Evolutionary conservation across 83 land plant species (phyloP), one percentile per base, ranked within the genome.

Genomic region (Picea abies): DNA sequence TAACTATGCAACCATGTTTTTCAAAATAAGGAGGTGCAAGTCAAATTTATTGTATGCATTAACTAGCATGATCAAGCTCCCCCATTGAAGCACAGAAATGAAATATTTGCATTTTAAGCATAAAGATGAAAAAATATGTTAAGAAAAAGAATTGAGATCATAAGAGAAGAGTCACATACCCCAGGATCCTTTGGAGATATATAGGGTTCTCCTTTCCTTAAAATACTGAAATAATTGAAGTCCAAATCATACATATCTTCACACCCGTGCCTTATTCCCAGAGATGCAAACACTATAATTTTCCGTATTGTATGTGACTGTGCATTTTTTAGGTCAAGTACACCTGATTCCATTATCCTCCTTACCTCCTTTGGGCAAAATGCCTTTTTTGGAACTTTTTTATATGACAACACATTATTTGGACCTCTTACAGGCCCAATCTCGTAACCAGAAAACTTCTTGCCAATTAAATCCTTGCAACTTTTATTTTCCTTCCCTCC

Each of bases 211-310:
- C 87, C 90, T 20, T 80, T 62, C 76, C 83, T 79, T 22, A 88
- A 60, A 79, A 88, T 85, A 56, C 67, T 70, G 64, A 88, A 88
- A 41, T 88, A 80, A 80, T 85, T 85, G 83, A 85, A 85, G 61
- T 88, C 90, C 47, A 88, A 81, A 62, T 88, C 90, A 76, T 88
- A 88, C 75, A 88, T 82, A 73, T 88, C 90, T 85, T 88, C 90
- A 83, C 90, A 88, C 63, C 90, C 90, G 69, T 88, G 90, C 60
- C 87, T 83, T 79, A 88, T 85, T 32, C 90, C 86, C 19, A 88
- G 85, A 71, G 84, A 85, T 60, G 90, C 76, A 77, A 88, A 88
- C 37, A 88, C 90, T 35, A 88, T 73, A 63, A 88, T 88, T 66
- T 88, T 88, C 41, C 90, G 82, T 76, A 88, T 83, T 66, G 90